phyloP scores from a whole-genome alignment of 352 stramenopile genomes.

The Pythium sukuiense region DNA sequence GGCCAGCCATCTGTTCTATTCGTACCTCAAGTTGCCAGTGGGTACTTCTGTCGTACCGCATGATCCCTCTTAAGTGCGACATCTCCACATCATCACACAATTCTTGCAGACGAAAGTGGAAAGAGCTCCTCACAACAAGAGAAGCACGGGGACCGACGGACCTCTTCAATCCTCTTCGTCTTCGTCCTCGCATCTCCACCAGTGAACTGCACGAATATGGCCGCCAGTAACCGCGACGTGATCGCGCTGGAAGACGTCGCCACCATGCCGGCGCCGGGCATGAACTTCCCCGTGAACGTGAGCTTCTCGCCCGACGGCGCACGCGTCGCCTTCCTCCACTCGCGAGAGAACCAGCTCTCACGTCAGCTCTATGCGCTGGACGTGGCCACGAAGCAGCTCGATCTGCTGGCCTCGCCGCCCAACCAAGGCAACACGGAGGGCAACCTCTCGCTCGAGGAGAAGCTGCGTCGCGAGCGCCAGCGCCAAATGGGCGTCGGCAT shows the following conservation, averaged over 20 bases:
- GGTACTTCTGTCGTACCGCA: constrained; percentile 7
- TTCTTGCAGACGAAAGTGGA: constrained; percentile 5
- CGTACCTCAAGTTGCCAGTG: constrained; percentile 20
- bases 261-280: constrained; percentile 82
- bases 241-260: constrained; percentile 89
- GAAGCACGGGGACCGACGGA: not conserved
- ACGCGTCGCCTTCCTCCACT: constrained; percentile 86
- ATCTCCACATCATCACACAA: constrained; percentile 6
- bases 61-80: constrained; percentile 12
- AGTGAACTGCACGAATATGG: constrained; percentile 6
- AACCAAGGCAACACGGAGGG: constrained; percentile 81
- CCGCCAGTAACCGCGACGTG: constrained; percentile 28
- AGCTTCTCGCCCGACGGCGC: constrained; percentile 85
- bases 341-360: constrained; percentile 74
- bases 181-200: not conserved
- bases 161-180: not conserved
- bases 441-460: constrained; percentile 89
- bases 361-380: constrained; percentile 87
- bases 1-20: constrained; percentile 5
- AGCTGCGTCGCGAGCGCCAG: constrained; percentile 89
- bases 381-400: constrained; percentile 46
- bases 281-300: constrained; percentile 73
- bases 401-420: constrained; percentile 66
- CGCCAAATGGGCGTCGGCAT: constrained; percentile 92
- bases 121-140: constrained; percentile 8